A percentile compares a stretch with the other conserved stretches of the same genome.
These are phyloP conservation scores for Aechmea fasciata DNA, from an alignment of 176 grass and related monocot genomes.

Conservation along the genomic window DNA sequence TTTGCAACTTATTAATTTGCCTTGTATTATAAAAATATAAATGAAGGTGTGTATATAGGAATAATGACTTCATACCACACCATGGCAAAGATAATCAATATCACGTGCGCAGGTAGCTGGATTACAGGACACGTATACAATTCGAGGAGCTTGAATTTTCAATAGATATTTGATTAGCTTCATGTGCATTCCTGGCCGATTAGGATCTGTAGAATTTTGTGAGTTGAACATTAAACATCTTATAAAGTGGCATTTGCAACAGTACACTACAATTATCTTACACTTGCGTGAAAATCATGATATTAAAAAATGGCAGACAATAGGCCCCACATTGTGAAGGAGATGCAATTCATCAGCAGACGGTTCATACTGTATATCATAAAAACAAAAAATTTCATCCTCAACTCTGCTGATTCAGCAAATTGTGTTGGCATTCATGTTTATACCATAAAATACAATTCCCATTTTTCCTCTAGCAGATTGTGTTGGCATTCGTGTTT, in stretches of 20 bases:
- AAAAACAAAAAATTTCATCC: no score
- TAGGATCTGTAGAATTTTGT: constrained; percentile 70
- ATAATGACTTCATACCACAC: constrained; percentile 39
- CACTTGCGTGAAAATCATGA: constrained; percentile 5
- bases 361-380: no score
- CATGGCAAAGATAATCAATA: constrained; percentile 92
- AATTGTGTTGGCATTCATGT: no score
- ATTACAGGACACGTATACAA: constrained; percentile 90
- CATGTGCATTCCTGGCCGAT: constrained; percentile 88
- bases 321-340: no score
- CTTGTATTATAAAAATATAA: background rate
- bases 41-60: background rate
- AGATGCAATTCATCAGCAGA: no score
- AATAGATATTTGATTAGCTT: constrained; percentile 92
- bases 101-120: constrained; percentile 81
- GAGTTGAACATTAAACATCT: background rate
- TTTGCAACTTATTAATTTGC: no score
- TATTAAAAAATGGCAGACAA: background rate
- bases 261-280: background rate
- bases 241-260: background rate
- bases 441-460: no score
- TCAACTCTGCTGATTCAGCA: no score
- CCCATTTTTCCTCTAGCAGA: no score
- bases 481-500: no score
- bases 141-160: constrained; percentile 59